Conservation (phyloP, 495 filamentous ascomycete species). For the Penicillium fimorum region DNA sequence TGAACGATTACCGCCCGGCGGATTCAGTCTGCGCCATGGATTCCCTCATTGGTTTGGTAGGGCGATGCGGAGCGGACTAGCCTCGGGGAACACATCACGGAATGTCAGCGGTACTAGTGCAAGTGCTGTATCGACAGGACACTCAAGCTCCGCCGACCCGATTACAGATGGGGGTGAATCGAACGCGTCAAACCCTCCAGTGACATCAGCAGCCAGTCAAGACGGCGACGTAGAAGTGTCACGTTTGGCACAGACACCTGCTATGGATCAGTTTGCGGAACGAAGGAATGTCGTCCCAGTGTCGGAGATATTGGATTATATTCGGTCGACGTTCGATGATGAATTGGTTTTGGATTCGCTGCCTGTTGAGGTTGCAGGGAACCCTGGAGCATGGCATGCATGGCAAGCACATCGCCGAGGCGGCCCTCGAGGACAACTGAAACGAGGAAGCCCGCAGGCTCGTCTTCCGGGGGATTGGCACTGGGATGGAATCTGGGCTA, state of each 20-base stretch:
- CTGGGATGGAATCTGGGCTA: slow-evolving; percentile 94
- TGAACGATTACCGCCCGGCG: slow-evolving; percentile 78
- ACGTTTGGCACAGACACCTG: slow-evolving; percentile 19
- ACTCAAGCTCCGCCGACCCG: neutral
- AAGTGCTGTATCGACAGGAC: neutral
- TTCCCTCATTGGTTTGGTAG: slow-evolving; percentile 85
- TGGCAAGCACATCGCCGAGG: slow-evolving; percentile 68
- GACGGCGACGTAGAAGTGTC: slow-evolving; percentile 4
- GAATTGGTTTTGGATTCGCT: slow-evolving; percentile 72
- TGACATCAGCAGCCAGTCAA: slow-evolving; percentile 4
- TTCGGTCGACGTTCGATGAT: slow-evolving; percentile 77
- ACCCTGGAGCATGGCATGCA: slow-evolving; percentile 86
- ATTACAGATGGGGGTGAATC: slow-evolving; percentile 5
- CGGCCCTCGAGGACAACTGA: slow-evolving; percentile 18
- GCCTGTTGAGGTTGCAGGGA: slow-evolving; percentile 77
- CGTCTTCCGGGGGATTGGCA: slow-evolving; percentile 82
- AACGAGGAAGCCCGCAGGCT: slow-evolving; percentile 38
- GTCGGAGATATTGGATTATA: slow-evolving; percentile 64
- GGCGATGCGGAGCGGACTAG: slow-evolving; percentile 30
- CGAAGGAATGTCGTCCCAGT: slow-evolving; percentile 35
- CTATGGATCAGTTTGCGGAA: slow-evolving; percentile 20
- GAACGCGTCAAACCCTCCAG: neutral
- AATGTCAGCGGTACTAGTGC: slow-evolving; percentile 37
- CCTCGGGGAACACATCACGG: slow-evolving; percentile 35
- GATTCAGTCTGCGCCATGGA: slow-evolving; percentile 83